Evolutionary conservation across 2,329 filamentous ascomycete genomes (phyloP).

Genomic region (Colletotrichum lindemuthianum): DNA sequence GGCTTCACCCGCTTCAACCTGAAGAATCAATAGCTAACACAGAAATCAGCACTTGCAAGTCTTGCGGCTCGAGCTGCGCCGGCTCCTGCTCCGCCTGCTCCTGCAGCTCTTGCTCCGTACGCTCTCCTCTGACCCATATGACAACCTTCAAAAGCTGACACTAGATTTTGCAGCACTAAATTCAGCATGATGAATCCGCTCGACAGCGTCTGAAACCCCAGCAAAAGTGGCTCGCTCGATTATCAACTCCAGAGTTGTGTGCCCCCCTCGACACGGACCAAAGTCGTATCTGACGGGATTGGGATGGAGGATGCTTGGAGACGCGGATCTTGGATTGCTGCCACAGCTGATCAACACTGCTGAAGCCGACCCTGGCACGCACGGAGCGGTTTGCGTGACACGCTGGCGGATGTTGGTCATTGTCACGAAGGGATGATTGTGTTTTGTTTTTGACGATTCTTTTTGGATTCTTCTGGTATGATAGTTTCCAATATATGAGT

Average conservation of each 20-base stretch:
- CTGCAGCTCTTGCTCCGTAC: conserved; percentile 36
- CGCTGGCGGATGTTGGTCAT: too few relatives aligned
- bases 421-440: too few relatives aligned
- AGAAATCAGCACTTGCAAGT: conserved; percentile 32
- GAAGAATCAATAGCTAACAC: neutral
- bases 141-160: neutral
- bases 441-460: too few relatives aligned
- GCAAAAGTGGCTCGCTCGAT: conserved; percentile 31
- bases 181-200: conserved; percentile 20
- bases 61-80: conserved; percentile 35
- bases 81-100: conserved; percentile 35
- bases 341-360: conserved; percentile 1
- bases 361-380: neutral
- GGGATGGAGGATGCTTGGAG: conserved; percentile 5
- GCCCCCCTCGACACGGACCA: conserved; percentile 29
- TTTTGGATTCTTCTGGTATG: too few relatives aligned
- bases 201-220: neutral
- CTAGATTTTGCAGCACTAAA: conserved; percentile 24
- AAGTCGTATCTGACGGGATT: conserved; percentile 22
- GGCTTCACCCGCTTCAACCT: neutral
- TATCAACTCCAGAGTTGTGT: conserved; percentile 22
- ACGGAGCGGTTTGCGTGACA: too few relatives aligned
- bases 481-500: too few relatives aligned
- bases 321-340: conserved; percentile 14
- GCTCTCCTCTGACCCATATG: neutral